Conservation (phyloP, 176 grass and related monocot genomes). For the Musa beccarii region DNA sequence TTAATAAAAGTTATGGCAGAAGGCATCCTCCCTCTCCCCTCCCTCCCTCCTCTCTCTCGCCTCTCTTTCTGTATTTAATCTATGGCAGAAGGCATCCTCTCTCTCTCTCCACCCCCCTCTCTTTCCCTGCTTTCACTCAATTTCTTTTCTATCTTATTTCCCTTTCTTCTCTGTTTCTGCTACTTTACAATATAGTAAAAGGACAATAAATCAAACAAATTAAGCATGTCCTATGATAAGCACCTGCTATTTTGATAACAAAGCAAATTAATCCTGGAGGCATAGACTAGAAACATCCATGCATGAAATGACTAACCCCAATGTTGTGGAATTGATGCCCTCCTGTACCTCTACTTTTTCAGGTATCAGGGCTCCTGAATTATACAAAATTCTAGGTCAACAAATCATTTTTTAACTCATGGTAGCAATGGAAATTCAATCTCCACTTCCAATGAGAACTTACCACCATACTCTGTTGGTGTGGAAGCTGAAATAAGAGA, state of each 20-base stretch:
- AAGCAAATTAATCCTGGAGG: background rate
- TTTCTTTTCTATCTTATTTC: too few species aligned
- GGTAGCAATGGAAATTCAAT: background rate
- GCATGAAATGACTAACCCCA: conserved; percentile 8
- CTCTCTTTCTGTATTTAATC: too few species aligned
- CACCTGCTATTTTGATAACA: background rate
- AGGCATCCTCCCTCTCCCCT: too few species aligned
- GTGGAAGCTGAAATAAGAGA: conserved; percentile 7
- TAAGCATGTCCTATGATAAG: background rate
- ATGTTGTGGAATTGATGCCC: background rate
- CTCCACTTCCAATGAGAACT: conserved; percentile 7
- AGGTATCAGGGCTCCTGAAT: conserved; percentile 1
- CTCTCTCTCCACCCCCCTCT: too few species aligned
- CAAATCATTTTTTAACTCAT: background rate
- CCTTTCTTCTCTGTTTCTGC: too few species aligned
- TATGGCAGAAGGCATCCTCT: too few species aligned
- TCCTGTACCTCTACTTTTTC: background rate
- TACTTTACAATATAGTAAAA: too few species aligned
- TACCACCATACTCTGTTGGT: conserved; percentile 31
- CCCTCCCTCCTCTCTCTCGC: too few species aligned
- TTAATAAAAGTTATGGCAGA: too few species aligned
- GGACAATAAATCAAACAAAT: too few species aligned
- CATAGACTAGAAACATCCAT: background rate
- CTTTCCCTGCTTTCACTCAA: too few species aligned
- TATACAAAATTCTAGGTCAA: conserved; percentile 5